Base-by-base conservation (phyloP, 1,284 basidiomycete species). In the Fomitopsis schrenkii region DNA sequence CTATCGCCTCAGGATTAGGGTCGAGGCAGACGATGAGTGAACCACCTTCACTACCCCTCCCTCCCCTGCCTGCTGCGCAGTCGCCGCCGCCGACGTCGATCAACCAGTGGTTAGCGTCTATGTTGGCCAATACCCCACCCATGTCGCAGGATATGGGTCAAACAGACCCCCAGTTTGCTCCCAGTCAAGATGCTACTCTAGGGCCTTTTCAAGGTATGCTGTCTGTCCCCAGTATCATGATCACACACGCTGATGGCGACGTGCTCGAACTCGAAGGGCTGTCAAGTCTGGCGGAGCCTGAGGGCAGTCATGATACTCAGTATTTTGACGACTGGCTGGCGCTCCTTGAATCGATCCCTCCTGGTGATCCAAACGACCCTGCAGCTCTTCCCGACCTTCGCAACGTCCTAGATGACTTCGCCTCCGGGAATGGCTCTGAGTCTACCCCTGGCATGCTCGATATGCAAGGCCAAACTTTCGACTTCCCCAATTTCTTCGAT, bases 401-500 rank as follows among this genome's bases (percentile, higher is more conserved):
- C 62, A 44, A 56, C 35, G 50, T 44, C 5, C 22, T 65, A 66
- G n/a, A 58, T 26, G 46, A 55, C 26, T 54, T 58, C 50, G 55
- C 61, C 54, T 58, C 63, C 14, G 38, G 28, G n/a, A 17, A 38
- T 19, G n/a, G 19, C 5, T 54, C 19, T 19, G 6, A 35, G 6
- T n/a, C 50, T 8, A 53, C 50, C 3, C 9, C 35, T 15, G 50
- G 10, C 15, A 7, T 6, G 33, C 17, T 12, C 35, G 35, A 38
- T 10, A 17, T 22, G 6, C n/a, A 22, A 38, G 35, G 52, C 19
- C 35, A 40, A 38, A 19, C 9, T 4, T 6, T 40, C 10, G 57
- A 59, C 15, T 63, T 67, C 55, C 60, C 70, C 10, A 71, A 73
- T 55, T 64, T 62, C 14, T 59, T 80, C 30, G 79, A 79, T 61